These are phyloP conservation scores for Phyllostachys edulis DNA, from an alignment of 176 grass and related monocot species.

Conservation along the genomic window DNA sequence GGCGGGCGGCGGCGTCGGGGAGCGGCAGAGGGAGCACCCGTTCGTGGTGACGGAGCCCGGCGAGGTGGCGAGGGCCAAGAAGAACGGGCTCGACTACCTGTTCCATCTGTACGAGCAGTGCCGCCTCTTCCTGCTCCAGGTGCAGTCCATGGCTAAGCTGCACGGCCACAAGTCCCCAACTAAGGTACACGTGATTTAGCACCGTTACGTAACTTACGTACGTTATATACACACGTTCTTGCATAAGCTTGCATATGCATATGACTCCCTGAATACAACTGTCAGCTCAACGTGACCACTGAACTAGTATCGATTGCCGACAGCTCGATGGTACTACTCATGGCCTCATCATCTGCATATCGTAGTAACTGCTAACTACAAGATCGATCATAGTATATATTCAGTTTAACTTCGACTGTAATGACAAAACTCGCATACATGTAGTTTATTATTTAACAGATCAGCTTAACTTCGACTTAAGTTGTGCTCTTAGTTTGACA, in stretches of 20 bases:
- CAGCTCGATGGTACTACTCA: not conserved
- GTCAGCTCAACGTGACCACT: not conserved
- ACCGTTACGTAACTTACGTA: not conserved
- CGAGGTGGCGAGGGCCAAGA: constrained; percentile 94
- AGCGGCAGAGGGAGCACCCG: constrained; percentile 89
- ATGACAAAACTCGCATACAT: not conserved
- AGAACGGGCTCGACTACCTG: constrained; percentile 96
- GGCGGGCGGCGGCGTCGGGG: constrained; percentile 33
- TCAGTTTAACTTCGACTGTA: too few species aligned
- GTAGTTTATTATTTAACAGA: too few species aligned
- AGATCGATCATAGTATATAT: too few species aligned
- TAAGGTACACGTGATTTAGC: constrained; percentile 53
- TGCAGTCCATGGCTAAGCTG: constrained; percentile 77
- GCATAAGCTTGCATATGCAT: not conserved
- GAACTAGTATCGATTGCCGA: not conserved
- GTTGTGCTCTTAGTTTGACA: not conserved
- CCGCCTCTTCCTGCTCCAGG: constrained; percentile 93
- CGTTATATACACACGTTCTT: not conserved
- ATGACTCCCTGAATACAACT: not conserved
- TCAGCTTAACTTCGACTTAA: too few species aligned
- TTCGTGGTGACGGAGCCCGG: constrained; percentile 98
- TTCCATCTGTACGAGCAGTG: constrained; percentile 99
- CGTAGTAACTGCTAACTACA: not conserved
- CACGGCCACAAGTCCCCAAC: constrained; percentile 94
- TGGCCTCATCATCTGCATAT: not conserved